Evolutionary conservation across 495 filamentous ascomycete species (phyloP).

Genomic region (Penicillium fimorum): DNA sequence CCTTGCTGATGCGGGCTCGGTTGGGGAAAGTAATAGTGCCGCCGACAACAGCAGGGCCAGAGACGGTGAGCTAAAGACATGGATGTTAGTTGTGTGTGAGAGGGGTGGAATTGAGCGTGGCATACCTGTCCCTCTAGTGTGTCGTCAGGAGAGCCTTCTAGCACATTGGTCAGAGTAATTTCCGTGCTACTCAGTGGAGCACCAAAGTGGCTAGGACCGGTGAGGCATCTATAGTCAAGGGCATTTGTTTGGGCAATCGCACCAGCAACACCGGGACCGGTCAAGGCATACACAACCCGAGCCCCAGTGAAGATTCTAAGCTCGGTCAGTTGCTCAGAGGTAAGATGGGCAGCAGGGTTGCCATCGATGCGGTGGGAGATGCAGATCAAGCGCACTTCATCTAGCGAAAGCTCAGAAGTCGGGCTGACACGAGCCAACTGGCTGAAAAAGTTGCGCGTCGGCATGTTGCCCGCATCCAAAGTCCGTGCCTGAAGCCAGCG

Average conservation of each 20-base stretch:
- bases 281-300: conserved; percentile 81
- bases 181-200: conserved; percentile 77
- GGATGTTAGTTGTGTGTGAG: neutral
- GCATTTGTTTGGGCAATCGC: conserved; percentile 79
- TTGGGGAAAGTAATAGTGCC: conserved; percentile 29
- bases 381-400: conserved; percentile 63
- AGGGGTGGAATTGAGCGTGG: neutral
- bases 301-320: conserved; percentile 76
- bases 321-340: conserved; percentile 68
- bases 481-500: conserved; percentile 68
- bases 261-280: conserved; percentile 77
- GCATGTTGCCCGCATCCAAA: conserved; percentile 68
- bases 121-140: conserved; percentile 61
- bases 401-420: conserved; percentile 60
- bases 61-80: conserved; percentile 34
- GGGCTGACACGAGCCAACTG: conserved; percentile 57
- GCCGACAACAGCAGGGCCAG: conserved; percentile 42
- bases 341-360: conserved; percentile 46
- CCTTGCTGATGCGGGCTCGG: conserved; percentile 38
- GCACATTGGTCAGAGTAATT: conserved; percentile 58
- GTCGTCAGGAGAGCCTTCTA: conserved; percentile 57
- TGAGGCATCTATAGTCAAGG: conserved; percentile 76
- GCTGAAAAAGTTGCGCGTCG: conserved; percentile 43
- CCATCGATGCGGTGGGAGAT: conserved; percentile 41
- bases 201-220: conserved; percentile 71